Evolutionary conservation across 2,329 filamentous ascomycete species (phyloP).

Genomic region (Microsporum ferrugineum): DNA sequence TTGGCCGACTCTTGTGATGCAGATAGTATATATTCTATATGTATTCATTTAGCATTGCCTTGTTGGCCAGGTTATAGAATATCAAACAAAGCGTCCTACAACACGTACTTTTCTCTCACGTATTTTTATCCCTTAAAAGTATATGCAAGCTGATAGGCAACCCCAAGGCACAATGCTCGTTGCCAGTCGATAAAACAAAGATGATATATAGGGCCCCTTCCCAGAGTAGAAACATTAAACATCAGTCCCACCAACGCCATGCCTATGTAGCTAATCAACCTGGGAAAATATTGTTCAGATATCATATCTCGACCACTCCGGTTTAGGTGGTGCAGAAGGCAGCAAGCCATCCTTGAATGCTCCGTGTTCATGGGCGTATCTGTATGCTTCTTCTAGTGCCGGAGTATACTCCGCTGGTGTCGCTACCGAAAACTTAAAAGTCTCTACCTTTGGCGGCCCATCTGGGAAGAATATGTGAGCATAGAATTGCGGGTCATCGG

Average conservation of each 20-base stretch:
- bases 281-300: conserved; percentile 39
- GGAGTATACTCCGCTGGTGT: conserved; percentile 42
- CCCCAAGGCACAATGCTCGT: not conserved
- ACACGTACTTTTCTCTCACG: not conserved
- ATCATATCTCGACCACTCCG: conserved; percentile 64
- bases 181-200: not conserved
- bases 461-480: conserved; percentile 62
- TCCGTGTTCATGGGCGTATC: conserved; percentile 52
- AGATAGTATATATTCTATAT: not conserved
- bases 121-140: not conserved
- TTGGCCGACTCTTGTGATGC: not conserved
- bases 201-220: not conserved
- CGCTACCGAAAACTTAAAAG: conserved; percentile 41
- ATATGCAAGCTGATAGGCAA: not conserved
- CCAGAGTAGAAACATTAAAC: not conserved
- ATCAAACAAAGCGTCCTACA: not conserved
- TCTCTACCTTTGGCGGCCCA: conserved; percentile 47
- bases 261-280: not conserved
- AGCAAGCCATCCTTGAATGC: conserved; percentile 59
- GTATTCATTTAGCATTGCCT: not conserved
- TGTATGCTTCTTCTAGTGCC: conserved; percentile 50
- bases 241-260: not conserved
- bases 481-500: conserved; percentile 45
- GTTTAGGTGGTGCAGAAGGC: conserved; percentile 65
- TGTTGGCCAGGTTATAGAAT: conserved; percentile 1